phyloP scores from a whole-genome alignment of 306 rosid species.

The Quercus glauca region DNA sequence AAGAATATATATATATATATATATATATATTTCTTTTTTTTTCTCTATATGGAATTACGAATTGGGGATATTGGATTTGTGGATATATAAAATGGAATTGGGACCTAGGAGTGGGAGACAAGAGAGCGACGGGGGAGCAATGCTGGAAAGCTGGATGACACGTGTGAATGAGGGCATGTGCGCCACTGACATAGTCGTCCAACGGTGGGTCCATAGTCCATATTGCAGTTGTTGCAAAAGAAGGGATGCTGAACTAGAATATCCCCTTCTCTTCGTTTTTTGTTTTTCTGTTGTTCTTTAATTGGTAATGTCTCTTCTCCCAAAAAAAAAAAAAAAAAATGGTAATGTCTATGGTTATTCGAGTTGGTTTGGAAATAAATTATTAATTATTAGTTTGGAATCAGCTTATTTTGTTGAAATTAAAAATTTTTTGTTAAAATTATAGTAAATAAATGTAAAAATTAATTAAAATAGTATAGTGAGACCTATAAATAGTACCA shows the following conservation, averaged over 20 bases:
- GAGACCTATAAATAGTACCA: fast-evolving
- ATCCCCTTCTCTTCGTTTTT: neutral
- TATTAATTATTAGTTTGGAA: too few species aligned
- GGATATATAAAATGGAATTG: neutral
- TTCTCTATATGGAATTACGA: neutral
- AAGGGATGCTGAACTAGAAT: conserved; percentile 20
- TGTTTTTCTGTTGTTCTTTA: neutral
- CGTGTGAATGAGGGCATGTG: conserved; percentile 42
- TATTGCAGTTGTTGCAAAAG: conserved; percentile 24
- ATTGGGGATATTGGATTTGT: neutral
- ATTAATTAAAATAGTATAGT: too few species aligned
- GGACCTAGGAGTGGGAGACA: neutral
- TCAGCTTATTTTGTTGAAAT: too few species aligned
- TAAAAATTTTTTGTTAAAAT: too few species aligned
- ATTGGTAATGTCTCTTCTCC: neutral
- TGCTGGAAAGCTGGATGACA: conserved; percentile 4
- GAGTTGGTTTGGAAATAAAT: too few species aligned
- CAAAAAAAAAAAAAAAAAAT: too few species aligned
- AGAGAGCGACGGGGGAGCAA: conserved; percentile 15
- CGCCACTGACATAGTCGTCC: conserved; percentile 16
- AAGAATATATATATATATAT: too few species aligned
- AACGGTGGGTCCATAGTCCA: conserved; percentile 21
- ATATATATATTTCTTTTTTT: too few species aligned
- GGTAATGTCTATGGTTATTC: too few species aligned
- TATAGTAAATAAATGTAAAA: too few species aligned